Evolutionary conservation across 139 green algal genomes (phyloP).

Genomic region (Chlorella sp.): DNA sequence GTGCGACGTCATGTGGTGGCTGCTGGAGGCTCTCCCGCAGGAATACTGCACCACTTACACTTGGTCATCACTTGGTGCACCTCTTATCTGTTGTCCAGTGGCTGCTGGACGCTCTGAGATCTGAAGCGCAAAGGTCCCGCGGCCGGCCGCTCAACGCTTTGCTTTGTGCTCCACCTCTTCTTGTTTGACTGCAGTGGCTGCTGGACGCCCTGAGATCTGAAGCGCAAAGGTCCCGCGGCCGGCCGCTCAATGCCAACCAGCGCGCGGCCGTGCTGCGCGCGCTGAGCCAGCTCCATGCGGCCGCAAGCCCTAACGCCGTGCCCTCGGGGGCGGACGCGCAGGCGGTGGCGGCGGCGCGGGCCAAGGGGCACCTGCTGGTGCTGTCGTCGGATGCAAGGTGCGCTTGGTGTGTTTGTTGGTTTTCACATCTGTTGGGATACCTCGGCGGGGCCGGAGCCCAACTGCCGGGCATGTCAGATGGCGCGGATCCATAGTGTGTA

Average conservation of each 20-base stretch:
- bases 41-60: not conserved
- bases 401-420: no score
- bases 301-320: not conserved
- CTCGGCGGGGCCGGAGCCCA: no score
- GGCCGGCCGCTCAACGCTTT: not conserved
- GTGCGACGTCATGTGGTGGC: not conserved
- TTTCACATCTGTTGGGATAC: no score
- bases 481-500: no score
- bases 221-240: not conserved
- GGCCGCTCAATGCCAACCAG: not conserved
- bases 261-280: not conserved
- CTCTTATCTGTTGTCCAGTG: not conserved
- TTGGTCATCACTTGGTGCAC: not conserved
- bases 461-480: no score
- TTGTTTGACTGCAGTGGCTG: not conserved
- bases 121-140: not conserved
- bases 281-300: not conserved
- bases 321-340: not conserved
- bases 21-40: not conserved
- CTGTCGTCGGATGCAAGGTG: not conserved
- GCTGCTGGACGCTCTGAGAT: not conserved
- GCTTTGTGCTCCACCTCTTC: not conserved
- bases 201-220: not conserved
- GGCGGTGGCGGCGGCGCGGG: not conserved
- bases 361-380: not conserved